Percentiles rank a stretch among this genome's conserved stretches.
Evolutionary conservation across 768 basidiomycete genomes (phyloP).

Genomic region (Lactarius deliciosus): DNA sequence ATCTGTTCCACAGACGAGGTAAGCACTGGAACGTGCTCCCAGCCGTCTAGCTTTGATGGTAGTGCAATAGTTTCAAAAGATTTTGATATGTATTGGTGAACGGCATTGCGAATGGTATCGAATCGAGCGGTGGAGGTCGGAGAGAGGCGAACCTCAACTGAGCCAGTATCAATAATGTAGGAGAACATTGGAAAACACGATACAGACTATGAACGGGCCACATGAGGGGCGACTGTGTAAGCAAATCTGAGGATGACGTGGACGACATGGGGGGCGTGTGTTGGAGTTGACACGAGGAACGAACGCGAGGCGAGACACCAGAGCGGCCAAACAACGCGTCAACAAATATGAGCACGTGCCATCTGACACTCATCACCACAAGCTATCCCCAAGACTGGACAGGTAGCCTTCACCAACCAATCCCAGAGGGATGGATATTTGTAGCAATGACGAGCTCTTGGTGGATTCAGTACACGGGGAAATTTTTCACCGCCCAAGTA

Average conservation of each 20-base stretch:
- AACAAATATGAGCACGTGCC: slow-evolving; percentile 33
- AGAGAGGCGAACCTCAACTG: slow-evolving; percentile 84
- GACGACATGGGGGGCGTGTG: background rate
- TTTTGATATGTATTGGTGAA: slow-evolving; percentile 52
- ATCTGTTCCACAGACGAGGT: slow-evolving; percentile 75
- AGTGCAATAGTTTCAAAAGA: slow-evolving; percentile 68
- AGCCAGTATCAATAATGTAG: background rate
- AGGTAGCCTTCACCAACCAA: no score
- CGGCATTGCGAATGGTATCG: slow-evolving; percentile 67
- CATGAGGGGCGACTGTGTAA: slow-evolving; percentile 31
- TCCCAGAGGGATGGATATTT: no score
- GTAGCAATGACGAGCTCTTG: no score
- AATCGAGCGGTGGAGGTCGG: slow-evolving; percentile 67
- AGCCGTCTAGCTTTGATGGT: slow-evolving; percentile 72
- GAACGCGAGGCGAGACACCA: background rate
- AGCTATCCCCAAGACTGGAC: no score
- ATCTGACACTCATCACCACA: no score
- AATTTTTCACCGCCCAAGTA: background rate
- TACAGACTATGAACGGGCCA: slow-evolving; percentile 70
- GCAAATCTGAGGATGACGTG: slow-evolving; percentile 27
- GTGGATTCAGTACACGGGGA: no score
- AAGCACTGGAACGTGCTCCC: slow-evolving; percentile 74
- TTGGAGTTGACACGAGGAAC: background rate
- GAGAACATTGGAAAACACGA: background rate
- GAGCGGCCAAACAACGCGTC: slow-evolving; percentile 52